Evolutionary conservation across 257 asterid species (phyloP).

Genomic region (Solanum stenotomum): DNA sequence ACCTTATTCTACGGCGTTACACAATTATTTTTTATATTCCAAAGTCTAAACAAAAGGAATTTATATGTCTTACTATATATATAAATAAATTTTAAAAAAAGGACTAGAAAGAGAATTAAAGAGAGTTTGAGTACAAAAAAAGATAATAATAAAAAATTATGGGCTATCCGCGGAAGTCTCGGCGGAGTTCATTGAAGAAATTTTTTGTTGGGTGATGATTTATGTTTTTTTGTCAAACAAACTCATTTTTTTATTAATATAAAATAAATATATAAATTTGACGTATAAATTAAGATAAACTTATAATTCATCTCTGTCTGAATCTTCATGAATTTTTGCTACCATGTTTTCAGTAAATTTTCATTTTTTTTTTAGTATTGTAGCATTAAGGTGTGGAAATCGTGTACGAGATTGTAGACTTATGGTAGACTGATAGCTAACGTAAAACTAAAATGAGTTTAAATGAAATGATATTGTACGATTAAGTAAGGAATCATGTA

Average conservation of each 20-base stretch:
- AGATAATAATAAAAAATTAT: constrained; percentile 10
- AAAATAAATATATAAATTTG: not conserved
- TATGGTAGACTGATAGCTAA: not conserved
- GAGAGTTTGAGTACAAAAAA: not conserved
- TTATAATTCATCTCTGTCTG: not conserved
- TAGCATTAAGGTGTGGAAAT: not conserved
- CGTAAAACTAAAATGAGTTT: not conserved
- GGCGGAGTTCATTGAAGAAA: constrained; percentile 37
- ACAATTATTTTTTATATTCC: not conserved
- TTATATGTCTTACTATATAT: not conserved
- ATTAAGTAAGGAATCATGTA: not conserved
- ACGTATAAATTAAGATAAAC: constrained; percentile 1
- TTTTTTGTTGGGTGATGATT: not conserved
- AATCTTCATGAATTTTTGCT: not conserved
- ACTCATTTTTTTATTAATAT: not conserved
- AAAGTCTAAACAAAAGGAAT: not conserved
- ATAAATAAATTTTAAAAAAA: not conserved
- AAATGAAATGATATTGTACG: not conserved
- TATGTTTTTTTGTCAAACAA: not conserved
- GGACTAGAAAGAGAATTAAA: not conserved
- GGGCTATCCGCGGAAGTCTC: constrained; percentile 50
- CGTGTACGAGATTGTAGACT: not conserved
- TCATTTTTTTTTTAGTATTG: not conserved
- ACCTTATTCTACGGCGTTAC: constrained; percentile 35
- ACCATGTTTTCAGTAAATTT: not conserved